Conservation (phyloP, 345 rosid species). For the Mallotus nudiflorus region DNA sequence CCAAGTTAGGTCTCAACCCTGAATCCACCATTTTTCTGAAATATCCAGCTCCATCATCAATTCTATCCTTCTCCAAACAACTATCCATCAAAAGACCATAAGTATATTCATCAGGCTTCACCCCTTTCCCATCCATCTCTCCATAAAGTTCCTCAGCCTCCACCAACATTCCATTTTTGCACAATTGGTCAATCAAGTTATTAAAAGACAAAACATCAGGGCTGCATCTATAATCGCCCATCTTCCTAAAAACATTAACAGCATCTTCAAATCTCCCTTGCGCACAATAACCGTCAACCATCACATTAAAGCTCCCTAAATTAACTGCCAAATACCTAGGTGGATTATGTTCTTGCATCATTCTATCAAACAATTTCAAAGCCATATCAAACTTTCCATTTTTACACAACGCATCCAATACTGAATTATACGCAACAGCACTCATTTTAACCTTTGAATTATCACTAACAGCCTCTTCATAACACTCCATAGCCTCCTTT, state of each 20-base stretch:
- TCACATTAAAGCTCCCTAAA: constrained; percentile 86
- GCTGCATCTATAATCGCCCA: constrained; percentile 62
- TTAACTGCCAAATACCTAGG: constrained; percentile 63
- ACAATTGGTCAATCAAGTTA: constrained; percentile 77
- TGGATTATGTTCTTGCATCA: constrained; percentile 64
- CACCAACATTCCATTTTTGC: constrained; percentile 58
- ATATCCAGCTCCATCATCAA: constrained; percentile 80
- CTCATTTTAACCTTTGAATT: constrained; percentile 64
- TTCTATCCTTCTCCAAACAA: constrained; percentile 56
- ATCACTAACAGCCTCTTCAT: constrained; percentile 54
- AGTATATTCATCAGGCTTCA: constrained; percentile 84
- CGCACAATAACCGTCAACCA: constrained; percentile 72
- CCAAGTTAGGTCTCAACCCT: constrained; percentile 71
- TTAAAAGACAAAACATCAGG: constrained; percentile 71
- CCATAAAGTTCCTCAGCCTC: constrained; percentile 72
- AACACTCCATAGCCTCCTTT: constrained; percentile 77
- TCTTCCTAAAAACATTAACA: constrained; percentile 61
- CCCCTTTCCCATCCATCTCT: constrained; percentile 78
- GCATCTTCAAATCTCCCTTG: constrained; percentile 68
- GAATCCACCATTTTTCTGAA: constrained; percentile 69
- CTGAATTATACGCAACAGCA: constrained; percentile 62
- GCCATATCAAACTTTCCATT: constrained; percentile 76
- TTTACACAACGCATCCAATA: constrained; percentile 73
- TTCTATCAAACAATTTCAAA: constrained; percentile 63
- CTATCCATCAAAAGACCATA: constrained; percentile 72